A percentile compares a stretch with the other conserved stretches of the same genome.
Conservation (phyloP, 2,329 filamentous ascomycete species). For the Pseudogymnoascus sp. region DNA sequence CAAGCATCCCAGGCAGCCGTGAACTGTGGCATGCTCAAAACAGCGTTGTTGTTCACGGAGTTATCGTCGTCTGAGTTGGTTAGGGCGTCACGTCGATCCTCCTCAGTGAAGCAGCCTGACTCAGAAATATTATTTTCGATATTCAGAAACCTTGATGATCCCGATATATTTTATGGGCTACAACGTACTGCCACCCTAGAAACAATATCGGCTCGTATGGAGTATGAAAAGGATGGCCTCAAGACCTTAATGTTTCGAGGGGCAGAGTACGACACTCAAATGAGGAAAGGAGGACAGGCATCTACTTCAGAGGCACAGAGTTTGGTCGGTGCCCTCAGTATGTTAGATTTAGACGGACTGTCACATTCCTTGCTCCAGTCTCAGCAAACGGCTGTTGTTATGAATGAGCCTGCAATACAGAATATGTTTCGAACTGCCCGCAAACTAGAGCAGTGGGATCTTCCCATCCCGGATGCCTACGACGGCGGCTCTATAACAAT, state of each 20-base stretch:
- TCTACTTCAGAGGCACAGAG: slow-evolving; percentile 55
- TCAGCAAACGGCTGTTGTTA: slow-evolving; percentile 48
- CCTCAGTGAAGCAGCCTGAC: slow-evolving; percentile 39
- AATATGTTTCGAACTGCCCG: slow-evolving; percentile 72
- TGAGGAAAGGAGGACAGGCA: slow-evolving; percentile 51
- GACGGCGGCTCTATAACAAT: slow-evolving; percentile 58
- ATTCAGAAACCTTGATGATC: slow-evolving; percentile 89
- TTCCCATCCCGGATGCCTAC: slow-evolving; percentile 59
- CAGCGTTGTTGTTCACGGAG: slow-evolving; percentile 76
- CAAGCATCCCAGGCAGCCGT: slow-evolving; percentile 63
- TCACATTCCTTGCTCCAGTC: slow-evolving; percentile 69
- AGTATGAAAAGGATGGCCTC: slow-evolving; percentile 79
- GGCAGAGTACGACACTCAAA: slow-evolving; percentile 79
- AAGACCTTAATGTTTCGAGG: slow-evolving; percentile 87
- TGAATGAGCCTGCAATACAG: slow-evolving; percentile 51
- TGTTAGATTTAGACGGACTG: slow-evolving; percentile 74
- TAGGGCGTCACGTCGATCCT: slow-evolving; percentile 58
- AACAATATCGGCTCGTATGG: slow-evolving; percentile 71
- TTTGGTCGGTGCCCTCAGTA: slow-evolving; percentile 67
- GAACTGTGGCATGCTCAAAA: slow-evolving; percentile 76
- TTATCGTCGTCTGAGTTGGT: slow-evolving; percentile 50
- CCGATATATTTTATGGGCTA: slow-evolving; percentile 90
- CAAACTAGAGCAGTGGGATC: slow-evolving; percentile 83
- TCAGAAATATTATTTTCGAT: slow-evolving; percentile 69
- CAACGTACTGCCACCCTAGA: slow-evolving; percentile 67